These are phyloP conservation scores for Sungouiozyma ichnusensis DNA, from an alignment of 805 yeast species.

Conservation along the genomic window DNA sequence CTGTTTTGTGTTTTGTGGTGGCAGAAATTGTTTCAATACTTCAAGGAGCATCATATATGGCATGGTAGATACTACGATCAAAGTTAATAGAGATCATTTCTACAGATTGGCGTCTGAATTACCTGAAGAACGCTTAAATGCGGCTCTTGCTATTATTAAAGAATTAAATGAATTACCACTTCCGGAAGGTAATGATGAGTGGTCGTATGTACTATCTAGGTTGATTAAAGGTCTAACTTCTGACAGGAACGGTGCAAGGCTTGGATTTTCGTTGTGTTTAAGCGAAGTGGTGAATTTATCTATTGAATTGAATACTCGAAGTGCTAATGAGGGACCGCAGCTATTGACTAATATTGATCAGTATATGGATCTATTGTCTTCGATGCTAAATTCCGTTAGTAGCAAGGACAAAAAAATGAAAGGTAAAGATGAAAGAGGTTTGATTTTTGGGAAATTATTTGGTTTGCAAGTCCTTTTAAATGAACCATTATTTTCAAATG, in stretches of 20 bases:
- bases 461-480: conserved; percentile 71
- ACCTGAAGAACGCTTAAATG: conserved; percentile 57
- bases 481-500: conserved; percentile 31
- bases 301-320: conserved; percentile 13
- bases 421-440: conserved; percentile 76
- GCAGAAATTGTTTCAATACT: no score
- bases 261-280: conserved; percentile 82
- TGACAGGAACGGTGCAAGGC: conserved; percentile 69
- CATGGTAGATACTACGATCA: background rate
- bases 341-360: conserved; percentile 13
- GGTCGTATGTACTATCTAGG: conserved; percentile 74
- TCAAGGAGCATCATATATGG: no score
- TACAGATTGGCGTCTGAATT: conserved; percentile 69
- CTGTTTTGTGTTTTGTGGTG: no score
- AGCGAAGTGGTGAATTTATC: conserved; percentile 48
- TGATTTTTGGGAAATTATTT: conserved; percentile 72
- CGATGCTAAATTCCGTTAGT: conserved; percentile 31
- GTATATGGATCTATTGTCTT: conserved; percentile 15
- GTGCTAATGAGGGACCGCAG: conserved; percentile 6
- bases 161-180: conserved; percentile 37
- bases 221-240: conserved; percentile 74
- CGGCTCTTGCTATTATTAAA: conserved; percentile 56
- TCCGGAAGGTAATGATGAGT: conserved; percentile 41
- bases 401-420: conserved; percentile 36
- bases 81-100: conserved; percentile 64